Evolutionary conservation across 805 yeast genomes (phyloP).

Genomic region (Saccharomycopsis sp.): DNA sequence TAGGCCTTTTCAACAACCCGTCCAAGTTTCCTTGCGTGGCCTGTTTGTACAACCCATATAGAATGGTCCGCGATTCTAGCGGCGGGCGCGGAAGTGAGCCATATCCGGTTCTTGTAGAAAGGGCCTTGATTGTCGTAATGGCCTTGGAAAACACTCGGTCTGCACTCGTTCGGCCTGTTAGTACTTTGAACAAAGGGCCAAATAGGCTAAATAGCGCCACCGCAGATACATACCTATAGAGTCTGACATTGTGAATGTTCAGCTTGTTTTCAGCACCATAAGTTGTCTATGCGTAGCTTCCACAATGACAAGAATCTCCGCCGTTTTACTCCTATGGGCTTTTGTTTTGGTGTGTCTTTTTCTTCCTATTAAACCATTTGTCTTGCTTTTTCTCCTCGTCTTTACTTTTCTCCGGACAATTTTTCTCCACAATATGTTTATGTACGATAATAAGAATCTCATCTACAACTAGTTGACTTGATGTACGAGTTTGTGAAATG

Average conservation of each 20-base stretch:
- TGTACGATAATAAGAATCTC: not conserved
- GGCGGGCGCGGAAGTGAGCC: slow-evolving; percentile 73
- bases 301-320: no score
- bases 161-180: slow-evolving; percentile 23
- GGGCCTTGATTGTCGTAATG: slow-evolving; percentile 66
- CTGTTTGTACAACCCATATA: slow-evolving; percentile 82
- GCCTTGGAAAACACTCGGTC: slow-evolving; percentile 82
- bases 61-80: slow-evolving; percentile 53
- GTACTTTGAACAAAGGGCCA: not conserved
- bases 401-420: not conserved
- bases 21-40: slow-evolving; percentile 83
- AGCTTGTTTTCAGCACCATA: not conserved
- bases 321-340: no score
- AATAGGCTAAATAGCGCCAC: not conserved
- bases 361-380: not conserved
- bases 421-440: not conserved
- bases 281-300: no score
- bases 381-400: not conserved
- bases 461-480: no score
- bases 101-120: slow-evolving; percentile 57
- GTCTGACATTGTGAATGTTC: slow-evolving; percentile 36
- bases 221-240: slow-evolving; percentile 34
- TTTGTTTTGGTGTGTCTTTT: not conserved
- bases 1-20: slow-evolving; percentile 60
- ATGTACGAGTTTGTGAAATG: no score